phyloP scores from a whole-genome alignment of 2,329 filamentous ascomycete genomes.

The Drechslerella stenobrocha region DNA sequence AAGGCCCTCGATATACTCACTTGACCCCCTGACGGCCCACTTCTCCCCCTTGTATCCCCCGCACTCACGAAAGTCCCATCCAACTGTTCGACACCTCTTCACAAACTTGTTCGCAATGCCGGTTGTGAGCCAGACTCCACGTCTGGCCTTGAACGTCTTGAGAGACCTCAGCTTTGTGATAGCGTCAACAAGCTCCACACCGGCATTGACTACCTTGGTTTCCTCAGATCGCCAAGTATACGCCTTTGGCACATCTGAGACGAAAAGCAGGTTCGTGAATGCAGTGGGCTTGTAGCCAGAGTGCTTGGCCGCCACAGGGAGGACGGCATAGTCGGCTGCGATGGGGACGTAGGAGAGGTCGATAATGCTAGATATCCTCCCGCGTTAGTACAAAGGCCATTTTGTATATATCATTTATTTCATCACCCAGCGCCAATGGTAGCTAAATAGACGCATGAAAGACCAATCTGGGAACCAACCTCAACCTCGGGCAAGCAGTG shows the following conservation, averaged over 20 bases:
- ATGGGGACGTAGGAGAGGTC: slow-evolving; percentile 51
- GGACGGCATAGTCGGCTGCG: slow-evolving; percentile 51
- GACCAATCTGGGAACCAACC: slow-evolving; percentile 20
- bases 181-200: slow-evolving; percentile 49
- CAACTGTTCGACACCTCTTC: slow-evolving; percentile 40
- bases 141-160: slow-evolving; percentile 48
- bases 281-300: slow-evolving; percentile 49
- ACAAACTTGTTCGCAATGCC: slow-evolving; percentile 49
- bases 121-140: slow-evolving; percentile 51
- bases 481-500: slow-evolving; percentile 52
- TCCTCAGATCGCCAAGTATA: slow-evolving; percentile 52
- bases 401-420: too few species aligned
- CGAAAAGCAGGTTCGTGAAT: slow-evolving; percentile 52
- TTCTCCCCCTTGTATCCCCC: slow-evolving; percentile 51
- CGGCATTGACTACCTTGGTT: slow-evolving; percentile 49
- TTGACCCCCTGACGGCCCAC: slow-evolving; percentile 37
- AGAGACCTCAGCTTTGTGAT: slow-evolving; percentile 49
- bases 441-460: not conserved
- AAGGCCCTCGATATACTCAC: slow-evolving; percentile 24
- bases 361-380: slow-evolving; percentile 34
- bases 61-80: slow-evolving; percentile 51
- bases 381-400: too few species aligned
- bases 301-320: slow-evolving; percentile 36
- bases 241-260: slow-evolving; percentile 52
- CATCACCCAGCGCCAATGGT: not conserved